Evolutionary conservation across 1,284 basidiomycete genomes (phyloP), one percentile per base, ranked within the genome.

Genomic region (Sutorius eximius): DNA sequence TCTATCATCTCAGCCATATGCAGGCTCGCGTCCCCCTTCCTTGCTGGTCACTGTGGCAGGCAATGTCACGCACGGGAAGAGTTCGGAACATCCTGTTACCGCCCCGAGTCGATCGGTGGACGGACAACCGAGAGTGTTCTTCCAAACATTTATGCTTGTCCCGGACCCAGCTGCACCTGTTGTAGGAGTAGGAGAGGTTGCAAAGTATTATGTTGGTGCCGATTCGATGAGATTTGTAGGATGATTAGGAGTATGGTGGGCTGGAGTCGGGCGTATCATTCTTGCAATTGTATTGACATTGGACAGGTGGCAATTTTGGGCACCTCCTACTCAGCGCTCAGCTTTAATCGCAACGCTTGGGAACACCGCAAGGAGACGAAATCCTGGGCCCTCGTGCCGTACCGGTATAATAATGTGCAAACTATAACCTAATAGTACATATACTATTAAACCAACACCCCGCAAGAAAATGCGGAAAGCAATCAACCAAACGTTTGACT

Each of bases 101-200:
- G 79, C 80, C 11, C 74, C 79, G 29, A 66, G 69, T 45, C 78
- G 81, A 66, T 80, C 76, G 13, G 74, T 87, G 20, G 91, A 93
- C 58, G 86, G 82, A 16, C 87, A 91, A 52, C 85, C 91, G 11
- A 82, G 91, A 33, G 88, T 92, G 44, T 93, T 93, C 72, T 85
- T 86, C 10, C 91, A 93, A 71, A 88, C 89, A 12, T 93, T 93
- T 68, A 83, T 93, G 75, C 83, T 93, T 38, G 82, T 87, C 10
- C 89, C 89, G 5, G 89, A 92, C 68, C 74, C 85, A 7, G 76
- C 76, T 45, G 82, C 84, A 41, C 75, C 85, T 5, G 74, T 82
- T n/a, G 77, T 77, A 3, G 82, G 82, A 58, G 75, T 80, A 9
- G 86, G 86, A 59, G 86, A 88, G 65, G 81, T 88, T 1, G 85